Base-by-base conservation (phyloP, 1,284 basidiomycete genomes). In the Microbotryum scabiosae region DNA sequence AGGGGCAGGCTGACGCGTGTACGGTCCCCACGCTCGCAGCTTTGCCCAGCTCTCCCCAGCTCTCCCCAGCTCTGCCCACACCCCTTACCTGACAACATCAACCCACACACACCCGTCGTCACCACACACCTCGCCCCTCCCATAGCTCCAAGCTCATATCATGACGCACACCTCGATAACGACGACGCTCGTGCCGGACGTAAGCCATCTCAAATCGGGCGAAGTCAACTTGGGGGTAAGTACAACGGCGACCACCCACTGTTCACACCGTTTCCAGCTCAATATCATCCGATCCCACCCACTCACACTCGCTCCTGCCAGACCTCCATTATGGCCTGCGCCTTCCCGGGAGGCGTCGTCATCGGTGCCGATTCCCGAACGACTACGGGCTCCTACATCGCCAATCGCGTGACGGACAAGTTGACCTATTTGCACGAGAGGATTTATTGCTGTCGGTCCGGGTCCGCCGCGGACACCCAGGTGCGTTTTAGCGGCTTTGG, bases 261-360 rank as follows among this genome's bases (percentile, higher is more conserved):
- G 14, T 51, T n/a, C 49, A 21, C 25, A 23, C 51, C n/a, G n/a
- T n/a, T 51, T 20, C 16, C 7, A 20, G 25, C 32, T 12, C 9
- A 36, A 12, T 14, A 12, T 32, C 36, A 49, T 14, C 20, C 2
- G 5, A 49, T 7, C 26, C 14, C 16, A 14, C 26, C 20, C 6
- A 23, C 47, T 1, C 26, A 7, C 47, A 28, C 14, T 49, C 25
- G 46, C 25, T 53, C 1, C 28, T n/a, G 6, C 18, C 56, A 66
- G 64, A 99, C 94, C 59, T 97, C 94, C 53, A 99, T 99, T 77
- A 98, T 98, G 96, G 94, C 94, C 57, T 94, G 98, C 67, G 89
- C 92, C 70, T 99, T 97, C 79, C 82, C 91, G 49, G 85, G 84
- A 47, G 94, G 94, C 54, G 94, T 99, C 60, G 85, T 99, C 68